Conservation (phyloP, 768 basidiomycete species). For the Agrocybe pediades region DNA sequence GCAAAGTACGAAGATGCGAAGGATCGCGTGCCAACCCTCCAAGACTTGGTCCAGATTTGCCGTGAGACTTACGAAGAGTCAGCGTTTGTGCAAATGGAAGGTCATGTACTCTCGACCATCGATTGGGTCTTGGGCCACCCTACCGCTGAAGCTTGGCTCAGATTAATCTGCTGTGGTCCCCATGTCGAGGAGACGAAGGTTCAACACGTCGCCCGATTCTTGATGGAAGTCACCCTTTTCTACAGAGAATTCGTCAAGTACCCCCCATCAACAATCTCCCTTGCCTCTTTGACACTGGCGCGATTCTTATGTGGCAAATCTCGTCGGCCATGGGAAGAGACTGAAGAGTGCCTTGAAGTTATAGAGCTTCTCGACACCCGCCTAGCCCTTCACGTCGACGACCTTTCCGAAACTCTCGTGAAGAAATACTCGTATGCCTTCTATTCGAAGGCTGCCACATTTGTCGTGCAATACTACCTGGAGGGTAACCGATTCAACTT, state of each 20-base stretch:
- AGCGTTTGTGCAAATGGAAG: slow-evolving; percentile 99
- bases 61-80: slow-evolving; percentile 96
- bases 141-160: slow-evolving; percentile 96
- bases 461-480: slow-evolving; percentile 93
- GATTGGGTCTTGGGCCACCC: slow-evolving; percentile 97
- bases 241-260: slow-evolving; percentile 93
- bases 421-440: slow-evolving; percentile 98
- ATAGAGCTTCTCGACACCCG: slow-evolving; percentile 85
- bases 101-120: slow-evolving; percentile 93
- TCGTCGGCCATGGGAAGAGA: slow-evolving; percentile 81
- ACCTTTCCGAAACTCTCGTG: slow-evolving; percentile 92
- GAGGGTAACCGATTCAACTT: slow-evolving; percentile 77
- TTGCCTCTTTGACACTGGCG: slow-evolving; percentile 87
- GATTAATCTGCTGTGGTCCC: slow-evolving; percentile 76
- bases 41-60: slow-evolving; percentile 94
- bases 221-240: slow-evolving; percentile 99
- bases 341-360: slow-evolving; percentile 79
- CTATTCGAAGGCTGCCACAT: slow-evolving; percentile 93
- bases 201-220: slow-evolving; percentile 93
- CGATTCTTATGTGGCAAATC: slow-evolving; percentile 84
- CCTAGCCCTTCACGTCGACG: slow-evolving; percentile 86
- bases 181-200: slow-evolving; percentile 85
- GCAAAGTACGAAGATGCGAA: slow-evolving; percentile 99
- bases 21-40: slow-evolving; percentile 94
- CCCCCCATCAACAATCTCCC: slow-evolving; percentile 83